A percentile compares a stretch with the other conserved stretches of the same genome.
phyloP scores from a whole-genome alignment of 345 rosid species.

The Brassica cretica region DNA sequence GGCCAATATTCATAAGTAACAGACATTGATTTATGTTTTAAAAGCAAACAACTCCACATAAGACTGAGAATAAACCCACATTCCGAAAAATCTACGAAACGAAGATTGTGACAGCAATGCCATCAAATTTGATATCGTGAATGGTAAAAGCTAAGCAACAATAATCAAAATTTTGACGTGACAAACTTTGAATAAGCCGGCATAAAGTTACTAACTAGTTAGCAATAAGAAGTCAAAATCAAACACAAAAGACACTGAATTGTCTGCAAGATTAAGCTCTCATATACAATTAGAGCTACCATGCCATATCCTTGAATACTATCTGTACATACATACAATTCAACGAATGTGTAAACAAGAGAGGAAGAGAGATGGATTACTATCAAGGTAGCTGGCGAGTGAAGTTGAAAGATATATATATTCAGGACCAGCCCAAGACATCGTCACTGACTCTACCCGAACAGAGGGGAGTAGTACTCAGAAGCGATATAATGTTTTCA shows the following conservation, averaged over 20 bases:
- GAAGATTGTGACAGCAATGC: not conserved
- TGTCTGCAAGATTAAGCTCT: constrained; percentile 5
- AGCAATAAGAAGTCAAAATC: not conserved
- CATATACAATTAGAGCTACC: not conserved
- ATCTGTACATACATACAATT: not conserved
- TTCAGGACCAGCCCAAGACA: constrained; percentile 88
- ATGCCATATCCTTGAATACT: not conserved
- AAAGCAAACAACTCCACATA: not conserved
- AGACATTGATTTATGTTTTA: not conserved
- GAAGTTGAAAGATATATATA: constrained; percentile 85
- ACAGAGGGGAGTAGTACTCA: no score
- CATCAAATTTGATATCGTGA: no score
- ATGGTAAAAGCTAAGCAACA: no score
- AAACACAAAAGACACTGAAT: not conserved
- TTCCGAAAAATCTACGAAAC: not conserved
- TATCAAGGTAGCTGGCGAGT: constrained; percentile 86
- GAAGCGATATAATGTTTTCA: constrained; percentile 40
- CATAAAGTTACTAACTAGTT: not conserved
- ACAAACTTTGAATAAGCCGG: not conserved
- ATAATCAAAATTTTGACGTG: not conserved
- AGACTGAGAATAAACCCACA: not conserved
- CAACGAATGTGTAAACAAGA: not conserved
- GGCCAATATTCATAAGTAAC: constrained; percentile 7
- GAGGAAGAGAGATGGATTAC: constrained; percentile 44
- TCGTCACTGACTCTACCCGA: constrained; percentile 35